Evolutionary conservation across 257 asterid genomes (phyloP).

Genomic region (Avicennia marina): DNA sequence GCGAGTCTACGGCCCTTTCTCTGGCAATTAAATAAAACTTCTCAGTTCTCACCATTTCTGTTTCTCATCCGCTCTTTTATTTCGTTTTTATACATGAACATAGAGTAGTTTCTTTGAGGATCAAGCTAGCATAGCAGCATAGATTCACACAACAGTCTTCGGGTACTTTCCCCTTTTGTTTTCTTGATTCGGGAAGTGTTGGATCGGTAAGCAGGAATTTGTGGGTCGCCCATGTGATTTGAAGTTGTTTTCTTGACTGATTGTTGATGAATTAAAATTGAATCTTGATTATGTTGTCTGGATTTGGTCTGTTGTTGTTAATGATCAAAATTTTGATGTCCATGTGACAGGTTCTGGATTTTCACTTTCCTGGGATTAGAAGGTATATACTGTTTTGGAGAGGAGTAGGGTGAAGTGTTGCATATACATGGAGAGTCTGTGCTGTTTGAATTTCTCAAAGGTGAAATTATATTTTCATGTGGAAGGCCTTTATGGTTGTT

Average conservation of each 20-base stretch:
- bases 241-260: slow-evolving; percentile 12
- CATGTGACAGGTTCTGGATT: slow-evolving; percentile 40
- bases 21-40: no score
- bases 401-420: slow-evolving; percentile 30
- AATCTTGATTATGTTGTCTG: slow-evolving; percentile 26
- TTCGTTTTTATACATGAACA: neutral
- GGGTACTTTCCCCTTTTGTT: slow-evolving; percentile 10
- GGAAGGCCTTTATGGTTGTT: neutral
- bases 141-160: slow-evolving; percentile 17
- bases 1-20: slow-evolving; percentile 20
- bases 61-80: neutral
- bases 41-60: neutral
- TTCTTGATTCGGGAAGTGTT: slow-evolving; percentile 29
- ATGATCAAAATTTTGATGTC: slow-evolving; percentile 24
- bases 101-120: slow-evolving; percentile 7
- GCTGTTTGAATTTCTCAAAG: slow-evolving; percentile 70
- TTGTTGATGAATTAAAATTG: slow-evolving; percentile 23
- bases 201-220: slow-evolving; percentile 54
- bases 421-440: slow-evolving; percentile 54
- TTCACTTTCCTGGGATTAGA: slow-evolving; percentile 21
- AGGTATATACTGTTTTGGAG: slow-evolving; percentile 51
- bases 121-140: slow-evolving; percentile 19
- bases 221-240: slow-evolving; percentile 26
- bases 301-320: slow-evolving; percentile 11
- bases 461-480: slow-evolving; percentile 29